These are phyloP conservation scores for Blastocystis sp. DNA, from an alignment of 352 stramenopile genomes.

Conservation along the genomic window DNA sequence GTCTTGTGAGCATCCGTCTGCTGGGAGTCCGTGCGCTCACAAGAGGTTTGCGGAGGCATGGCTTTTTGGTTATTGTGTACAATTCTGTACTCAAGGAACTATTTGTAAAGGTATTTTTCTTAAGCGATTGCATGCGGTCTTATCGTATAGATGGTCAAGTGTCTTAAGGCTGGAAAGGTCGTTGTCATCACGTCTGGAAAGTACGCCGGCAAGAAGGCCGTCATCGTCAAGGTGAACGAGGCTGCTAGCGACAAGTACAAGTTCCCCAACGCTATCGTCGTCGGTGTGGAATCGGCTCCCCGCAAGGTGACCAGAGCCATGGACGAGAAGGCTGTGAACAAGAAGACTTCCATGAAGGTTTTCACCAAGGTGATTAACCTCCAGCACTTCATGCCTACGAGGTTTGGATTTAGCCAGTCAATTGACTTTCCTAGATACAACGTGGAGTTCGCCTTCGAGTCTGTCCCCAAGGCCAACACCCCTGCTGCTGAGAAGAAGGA, in stretches of 20 bases:
- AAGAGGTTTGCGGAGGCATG: background rate
- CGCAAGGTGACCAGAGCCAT: constrained; percentile 66
- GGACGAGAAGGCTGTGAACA: constrained; percentile 68
- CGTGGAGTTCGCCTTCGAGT: constrained; percentile 58
- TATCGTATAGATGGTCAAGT: constrained; percentile 65
- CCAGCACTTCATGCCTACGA: constrained; percentile 71
- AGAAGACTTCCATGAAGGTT: constrained; percentile 66
- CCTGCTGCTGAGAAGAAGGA: constrained; percentile 55
- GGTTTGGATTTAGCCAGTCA: constrained; percentile 32
- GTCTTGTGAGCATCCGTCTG: background rate
- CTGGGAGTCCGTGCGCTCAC: background rate
- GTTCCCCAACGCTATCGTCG: constrained; percentile 69
- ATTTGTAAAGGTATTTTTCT: constrained; percentile 43
- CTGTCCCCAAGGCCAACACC: constrained; percentile 26
- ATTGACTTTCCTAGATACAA: constrained; percentile 53
- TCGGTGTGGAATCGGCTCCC: constrained; percentile 45
- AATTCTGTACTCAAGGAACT: constrained; percentile 57
- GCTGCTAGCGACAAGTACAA: constrained; percentile 66
- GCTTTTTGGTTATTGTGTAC: background rate
- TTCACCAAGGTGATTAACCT: constrained; percentile 71
- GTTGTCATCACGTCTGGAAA: constrained; percentile 70
- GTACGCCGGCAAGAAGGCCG: constrained; percentile 71
- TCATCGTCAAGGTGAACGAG: constrained; percentile 71
- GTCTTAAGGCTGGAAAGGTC: constrained; percentile 70
- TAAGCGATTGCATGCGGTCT: background rate